A percentile compares a stretch with the other conserved stretches of the same genome.
Evolutionary conservation across 1,284 basidiomycete species (phyloP).

Genomic region (Melampsora americana): DNA sequence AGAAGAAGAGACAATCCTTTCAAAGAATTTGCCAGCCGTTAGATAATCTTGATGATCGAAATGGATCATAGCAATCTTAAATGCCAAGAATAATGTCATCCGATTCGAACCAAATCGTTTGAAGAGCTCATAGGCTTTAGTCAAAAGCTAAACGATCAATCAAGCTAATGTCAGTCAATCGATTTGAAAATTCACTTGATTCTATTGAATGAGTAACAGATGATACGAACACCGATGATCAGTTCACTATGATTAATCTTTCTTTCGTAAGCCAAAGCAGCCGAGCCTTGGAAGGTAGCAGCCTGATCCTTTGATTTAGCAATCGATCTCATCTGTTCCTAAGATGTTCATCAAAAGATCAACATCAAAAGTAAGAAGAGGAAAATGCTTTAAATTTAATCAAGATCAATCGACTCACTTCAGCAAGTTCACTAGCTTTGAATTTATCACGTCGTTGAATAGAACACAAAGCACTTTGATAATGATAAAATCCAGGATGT

Average conservation of each 20-base stretch:
- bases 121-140: slow-evolving; percentile 82
- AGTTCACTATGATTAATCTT: slow-evolving; percentile 80
- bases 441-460: slow-evolving; percentile 70
- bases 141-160: slow-evolving; percentile 66
- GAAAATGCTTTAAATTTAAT: not conserved
- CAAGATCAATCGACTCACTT: slow-evolving; percentile 57
- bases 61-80: slow-evolving; percentile 78
- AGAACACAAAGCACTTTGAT: slow-evolving; percentile 77
- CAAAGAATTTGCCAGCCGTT: slow-evolving; percentile 83
- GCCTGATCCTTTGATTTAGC: slow-evolving; percentile 51
- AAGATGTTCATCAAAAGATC: not conserved
- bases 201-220: not conserved
- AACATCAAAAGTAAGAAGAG: slow-evolving; percentile 25
- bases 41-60: slow-evolving; percentile 71
- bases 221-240: slow-evolving; percentile 67
- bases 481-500: slow-evolving; percentile 86
- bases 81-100: slow-evolving; percentile 78
- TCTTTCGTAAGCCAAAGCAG: slow-evolving; percentile 71
- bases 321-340: slow-evolving; percentile 33
- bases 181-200: not conserved
- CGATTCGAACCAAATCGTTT: slow-evolving; percentile 64
- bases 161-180: not conserved
- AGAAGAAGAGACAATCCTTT: slow-evolving; percentile 78
- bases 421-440: slow-evolving; percentile 62
- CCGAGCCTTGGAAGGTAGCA: slow-evolving; percentile 50